Evolutionary conservation across 768 basidiomycete genomes (phyloP).

Genomic region (Termitomyces sp.): DNA sequence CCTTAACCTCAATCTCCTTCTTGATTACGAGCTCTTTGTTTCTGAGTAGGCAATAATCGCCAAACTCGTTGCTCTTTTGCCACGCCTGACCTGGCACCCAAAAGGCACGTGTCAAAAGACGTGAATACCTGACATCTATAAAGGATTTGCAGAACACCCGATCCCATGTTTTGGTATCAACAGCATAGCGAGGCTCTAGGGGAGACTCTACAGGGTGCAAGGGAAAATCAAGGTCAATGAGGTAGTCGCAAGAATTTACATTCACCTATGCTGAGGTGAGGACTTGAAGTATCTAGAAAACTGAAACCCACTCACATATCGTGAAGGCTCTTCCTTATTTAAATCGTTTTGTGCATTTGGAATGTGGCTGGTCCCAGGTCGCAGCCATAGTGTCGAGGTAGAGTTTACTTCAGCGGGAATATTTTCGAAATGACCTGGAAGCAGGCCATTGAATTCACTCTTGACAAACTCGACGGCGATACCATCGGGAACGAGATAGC

Average conservation of each 20-base stretch:
- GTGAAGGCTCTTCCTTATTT: conserved; percentile 71
- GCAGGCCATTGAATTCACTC: conserved; percentile 84
- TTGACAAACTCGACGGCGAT: conserved; percentile 85
- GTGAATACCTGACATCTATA: conserved; percentile 75
- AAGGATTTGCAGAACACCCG: conserved; percentile 76
- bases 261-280: conserved; percentile 45
- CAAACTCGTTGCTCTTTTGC: conserved; percentile 68
- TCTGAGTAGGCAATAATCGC: conserved; percentile 86
- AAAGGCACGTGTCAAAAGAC: conserved; percentile 65
- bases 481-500: conserved; percentile 81
- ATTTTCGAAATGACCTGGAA: conserved; percentile 77
- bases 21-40: conserved; percentile 38
- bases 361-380: conserved; percentile 55
- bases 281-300: conserved; percentile 1
- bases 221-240: conserved; percentile 89
- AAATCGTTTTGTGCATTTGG: conserved; percentile 78
- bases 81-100: conserved; percentile 74
- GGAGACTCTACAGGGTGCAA: conserved; percentile 45
- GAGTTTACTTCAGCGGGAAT: conserved; percentile 20
- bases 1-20: conserved; percentile 27
- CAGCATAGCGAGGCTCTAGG: conserved; percentile 77
- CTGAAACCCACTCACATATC: conserved; percentile 52
- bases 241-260: conserved; percentile 73
- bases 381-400: conserved; percentile 38
- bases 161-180: conserved; percentile 68